These are phyloP conservation scores for Cubamyces sp. DNA, from an alignment of 768 basidiomycete species.

Conservation along the genomic window DNA sequence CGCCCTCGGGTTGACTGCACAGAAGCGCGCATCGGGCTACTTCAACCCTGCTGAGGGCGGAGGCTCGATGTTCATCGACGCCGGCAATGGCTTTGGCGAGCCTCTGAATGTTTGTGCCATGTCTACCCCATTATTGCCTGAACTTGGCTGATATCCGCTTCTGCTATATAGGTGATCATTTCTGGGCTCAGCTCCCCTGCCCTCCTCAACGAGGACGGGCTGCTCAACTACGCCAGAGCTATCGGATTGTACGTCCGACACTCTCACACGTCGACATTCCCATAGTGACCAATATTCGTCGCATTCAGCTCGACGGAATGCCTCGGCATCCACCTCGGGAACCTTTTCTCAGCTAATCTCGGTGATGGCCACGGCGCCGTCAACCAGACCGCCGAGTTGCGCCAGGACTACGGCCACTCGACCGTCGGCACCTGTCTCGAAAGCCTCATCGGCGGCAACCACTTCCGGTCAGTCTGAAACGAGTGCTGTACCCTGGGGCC, in stretches of 20 bases:
- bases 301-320: constrained; percentile 48
- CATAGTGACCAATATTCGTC: constrained; percentile 33
- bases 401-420: constrained; percentile 44
- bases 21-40: constrained; percentile 33
- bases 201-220: constrained; percentile 58
- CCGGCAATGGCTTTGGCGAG: constrained; percentile 45
- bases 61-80: constrained; percentile 48
- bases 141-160: background rate
- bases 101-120: constrained; percentile 45
- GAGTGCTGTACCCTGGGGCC: too few relatives aligned
- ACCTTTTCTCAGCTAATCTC: constrained; percentile 46
- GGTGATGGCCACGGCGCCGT: constrained; percentile 53
- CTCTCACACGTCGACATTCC: background rate
- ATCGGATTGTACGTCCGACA: constrained; percentile 59
- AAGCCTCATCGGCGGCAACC: constrained; percentile 50
- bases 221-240: constrained; percentile 61
- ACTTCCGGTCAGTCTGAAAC: constrained; percentile 42
- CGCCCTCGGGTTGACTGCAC: background rate
- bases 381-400: constrained; percentile 49
- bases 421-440: constrained; percentile 50
- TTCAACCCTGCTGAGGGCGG: constrained; percentile 41
- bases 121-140: background rate
- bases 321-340: constrained; percentile 41
- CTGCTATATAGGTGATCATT: constrained; percentile 54
- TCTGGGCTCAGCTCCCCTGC: constrained; percentile 62